Conservation (phyloP, 805 yeast species). For the Schwanniomyces polymorphus region DNA sequence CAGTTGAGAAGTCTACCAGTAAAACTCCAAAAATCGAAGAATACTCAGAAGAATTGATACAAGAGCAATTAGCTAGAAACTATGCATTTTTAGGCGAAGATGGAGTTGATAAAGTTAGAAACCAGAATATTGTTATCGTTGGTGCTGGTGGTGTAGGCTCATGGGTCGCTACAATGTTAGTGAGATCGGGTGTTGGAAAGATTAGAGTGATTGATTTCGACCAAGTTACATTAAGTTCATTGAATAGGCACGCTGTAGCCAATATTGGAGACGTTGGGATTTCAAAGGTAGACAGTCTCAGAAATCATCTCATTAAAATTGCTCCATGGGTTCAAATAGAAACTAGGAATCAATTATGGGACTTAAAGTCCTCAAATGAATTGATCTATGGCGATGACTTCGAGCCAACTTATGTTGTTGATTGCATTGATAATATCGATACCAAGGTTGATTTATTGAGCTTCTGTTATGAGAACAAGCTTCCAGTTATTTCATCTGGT, state of each 20-base stretch:
- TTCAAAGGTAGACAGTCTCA: slow-evolving; percentile 81
- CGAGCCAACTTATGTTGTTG: slow-evolving; percentile 78
- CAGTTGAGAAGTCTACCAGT: background rate
- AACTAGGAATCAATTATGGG: slow-evolving; percentile 77
- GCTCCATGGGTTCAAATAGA: slow-evolving; percentile 96
- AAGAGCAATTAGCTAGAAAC: slow-evolving; percentile 92
- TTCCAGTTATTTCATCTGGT: slow-evolving; percentile 85
- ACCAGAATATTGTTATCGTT: slow-evolving; percentile 70
- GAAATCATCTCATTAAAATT: slow-evolving; percentile 61
- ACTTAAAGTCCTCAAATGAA: slow-evolving; percentile 59
- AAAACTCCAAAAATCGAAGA: slow-evolving; percentile 8
- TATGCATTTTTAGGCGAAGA: slow-evolving; percentile 88
- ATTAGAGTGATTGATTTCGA: slow-evolving; percentile 89
- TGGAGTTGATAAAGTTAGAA: slow-evolving; percentile 73
- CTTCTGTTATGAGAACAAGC: slow-evolving; percentile 58
- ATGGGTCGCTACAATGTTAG: slow-evolving; percentile 89
- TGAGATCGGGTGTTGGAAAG: slow-evolving; percentile 84
- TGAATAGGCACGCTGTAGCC: slow-evolving; percentile 95
- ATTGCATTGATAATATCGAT: slow-evolving; percentile 95
- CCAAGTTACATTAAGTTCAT: slow-evolving; percentile 88
- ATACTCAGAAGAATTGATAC: slow-evolving; percentile 65
- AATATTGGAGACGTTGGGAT: slow-evolving; percentile 89
- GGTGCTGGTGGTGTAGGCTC: slow-evolving; percentile 99
- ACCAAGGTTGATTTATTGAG: slow-evolving; percentile 91
- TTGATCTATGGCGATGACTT: slow-evolving; percentile 49